Evolutionary conservation across 768 basidiomycete species (phyloP), one percentile per base, ranked within the genome.

Genomic region (Mycena floridula): DNA sequence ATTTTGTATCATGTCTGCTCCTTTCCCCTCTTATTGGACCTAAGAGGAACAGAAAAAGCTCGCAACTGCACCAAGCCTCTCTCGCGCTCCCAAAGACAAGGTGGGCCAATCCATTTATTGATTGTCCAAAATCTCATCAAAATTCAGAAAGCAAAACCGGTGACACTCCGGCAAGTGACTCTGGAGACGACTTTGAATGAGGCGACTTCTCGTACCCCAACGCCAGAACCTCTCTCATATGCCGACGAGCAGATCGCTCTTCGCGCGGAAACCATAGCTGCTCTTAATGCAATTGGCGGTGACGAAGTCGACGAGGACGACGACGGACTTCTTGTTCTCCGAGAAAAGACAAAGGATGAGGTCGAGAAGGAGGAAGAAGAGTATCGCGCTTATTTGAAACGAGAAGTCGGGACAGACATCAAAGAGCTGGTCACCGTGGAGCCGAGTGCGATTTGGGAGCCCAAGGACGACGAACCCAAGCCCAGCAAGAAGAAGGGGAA

Each of bases 271-370:
- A 92, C 89, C 0, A 88, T 90, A 20, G 73, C 81, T 1, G 94
- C 87, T 1, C 97, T 99, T 63, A 82, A 87, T 45, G 58, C 58
- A 1, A 69, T 68, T 11, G 57, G 62, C 9, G 61, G 54, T 3
- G 62, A 57, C 25, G 59, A 59, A 22, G 73, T 66, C 3, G 72
- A 69, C 24, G 72, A 68, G 11, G 76, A 76, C 13, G 81, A 72
- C 1, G 85, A 82, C 9, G 88, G 78, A 27, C 60, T 94, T 1
- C 73, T 96, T 12, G 66, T 87, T 5, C 80, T 79, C 3, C 74
- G 89, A 27, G 83, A 85, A 46, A 88, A 83, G 62, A 86, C 82
- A 0, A 76, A 79, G 51, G 88, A 89, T 46, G 89, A 94, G 60
- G 53, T 74, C 3, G 81, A 86, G 54, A 54, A 61, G 32, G 91